Base-by-base conservation (phyloP, 164 flowering plant genomes). In the Liriodendron chinense region DNA sequence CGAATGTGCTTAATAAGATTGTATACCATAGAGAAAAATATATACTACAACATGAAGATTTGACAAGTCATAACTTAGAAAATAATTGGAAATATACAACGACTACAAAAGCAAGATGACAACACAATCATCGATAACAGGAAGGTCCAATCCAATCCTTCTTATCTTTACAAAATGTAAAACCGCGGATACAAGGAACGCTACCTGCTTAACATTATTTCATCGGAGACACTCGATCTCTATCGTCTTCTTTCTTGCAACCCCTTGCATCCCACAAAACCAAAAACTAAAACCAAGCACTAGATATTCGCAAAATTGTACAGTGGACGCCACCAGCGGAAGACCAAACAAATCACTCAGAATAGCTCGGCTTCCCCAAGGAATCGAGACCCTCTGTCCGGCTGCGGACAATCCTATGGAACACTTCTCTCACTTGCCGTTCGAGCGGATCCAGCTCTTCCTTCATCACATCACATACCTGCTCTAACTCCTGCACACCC, bases 301-400 rank as follows among this genome's bases (percentile, higher is more conserved):
- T 49, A 23, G 22, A 47, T 21, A 70, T 48, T 23, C 73, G 61
- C 73, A 43, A 73, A 64, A 43, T 10, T 34, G 53, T 18, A 49
- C 59, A 65, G 28, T 25, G 50, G 47, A 66, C 22, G 18, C 34
- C 75, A 66, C 63, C 34, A 63, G 43, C 59, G 59, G 59, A 0
- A 34, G 47, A n/a, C 25, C 65, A 74, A 67, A 10, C 25, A 34
- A 56, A 67, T 78, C 59, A 89, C 72, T 85, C 89, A 22, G 81
- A 50, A 78, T 78, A 16, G 73, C 78, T 81, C 59, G 77, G 74
- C 78, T 78, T 85, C 24, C 86, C 88, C 80, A 86, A 66, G 43
- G 85, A 80, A 75, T 89, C 99, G 56, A 94, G 91, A 47, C 92
- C 91, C 76, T 91, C 96, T 0, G 93, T 94, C 63, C 98, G 86